phyloP scores from a whole-genome alignment of 2,329 filamentous ascomycete genomes.

The Huntiella bhutanensis region DNA sequence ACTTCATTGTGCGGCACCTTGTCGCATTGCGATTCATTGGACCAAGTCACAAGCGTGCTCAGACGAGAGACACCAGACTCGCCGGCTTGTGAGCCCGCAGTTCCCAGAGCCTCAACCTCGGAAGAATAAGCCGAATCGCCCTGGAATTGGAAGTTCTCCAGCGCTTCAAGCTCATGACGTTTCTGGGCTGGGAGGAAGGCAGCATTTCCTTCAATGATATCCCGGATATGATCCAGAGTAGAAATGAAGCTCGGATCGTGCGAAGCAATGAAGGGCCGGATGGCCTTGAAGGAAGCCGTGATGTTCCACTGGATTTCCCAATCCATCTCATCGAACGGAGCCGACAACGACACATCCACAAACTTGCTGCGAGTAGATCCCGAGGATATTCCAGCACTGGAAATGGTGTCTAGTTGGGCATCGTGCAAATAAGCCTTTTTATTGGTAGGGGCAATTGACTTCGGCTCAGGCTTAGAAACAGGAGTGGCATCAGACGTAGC shows the following conservation, averaged over 20 bases:
- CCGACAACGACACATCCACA: too few relatives aligned
- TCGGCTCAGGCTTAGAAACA: too few relatives aligned
- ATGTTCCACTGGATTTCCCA: conserved; percentile 9
- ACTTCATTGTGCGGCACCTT: neutral
- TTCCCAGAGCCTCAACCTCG: neutral
- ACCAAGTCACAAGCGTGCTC: neutral
- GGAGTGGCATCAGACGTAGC: too few relatives aligned
- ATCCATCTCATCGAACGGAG: conserved; percentile 4
- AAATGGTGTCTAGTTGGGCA: too few relatives aligned
- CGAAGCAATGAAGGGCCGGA: conserved; percentile 1
- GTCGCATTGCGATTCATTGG: conserved; percentile 4
- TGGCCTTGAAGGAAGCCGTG: conserved; percentile 8
- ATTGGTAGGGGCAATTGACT: too few relatives aligned
- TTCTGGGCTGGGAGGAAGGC: conserved; percentile 6
- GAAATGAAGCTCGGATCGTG: conserved; percentile 1
- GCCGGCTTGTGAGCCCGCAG: neutral
- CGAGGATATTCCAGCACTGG: too few relatives aligned
- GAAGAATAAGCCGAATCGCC: conserved; percentile 5
- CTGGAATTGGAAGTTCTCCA: conserved; percentile 9
- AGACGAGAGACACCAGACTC: neutral
- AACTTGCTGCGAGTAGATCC: too few relatives aligned
- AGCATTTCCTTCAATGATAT: conserved; percentile 7
- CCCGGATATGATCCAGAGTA: conserved; percentile 7
- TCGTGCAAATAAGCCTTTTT: too few relatives aligned
- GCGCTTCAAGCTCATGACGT: conserved; percentile 5